These are phyloP conservation scores for Fusarium coffeatum DNA, from an alignment of 2,329 filamentous ascomycete species.

Conservation along the genomic window DNA sequence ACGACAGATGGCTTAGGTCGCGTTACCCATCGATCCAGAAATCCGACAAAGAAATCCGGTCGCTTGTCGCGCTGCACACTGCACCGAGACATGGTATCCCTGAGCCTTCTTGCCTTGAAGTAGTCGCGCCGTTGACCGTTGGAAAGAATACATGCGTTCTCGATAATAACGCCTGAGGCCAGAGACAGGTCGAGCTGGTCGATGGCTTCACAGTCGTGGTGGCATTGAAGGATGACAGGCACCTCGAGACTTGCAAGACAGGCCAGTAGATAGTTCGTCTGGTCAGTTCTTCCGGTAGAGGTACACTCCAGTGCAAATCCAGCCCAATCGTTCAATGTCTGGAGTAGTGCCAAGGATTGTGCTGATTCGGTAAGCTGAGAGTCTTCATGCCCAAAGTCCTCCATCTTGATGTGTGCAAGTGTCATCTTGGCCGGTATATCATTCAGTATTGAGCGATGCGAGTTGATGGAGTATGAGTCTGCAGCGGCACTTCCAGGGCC, in stretches of 20 bases:
- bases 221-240: slow-evolving; percentile 25
- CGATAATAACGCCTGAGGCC: slow-evolving; percentile 26
- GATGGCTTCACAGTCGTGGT: slow-evolving; percentile 30
- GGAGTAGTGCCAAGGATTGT: background rate
- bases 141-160: slow-evolving; percentile 35
- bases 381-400: background rate
- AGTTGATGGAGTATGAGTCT: background rate
- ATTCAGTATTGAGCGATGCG: background rate
- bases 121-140: slow-evolving; percentile 33
- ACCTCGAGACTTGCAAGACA: slow-evolving; percentile 2
- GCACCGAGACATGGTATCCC: slow-evolving; percentile 27
- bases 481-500: background rate
- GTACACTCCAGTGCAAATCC: slow-evolving; percentile 2
- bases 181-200: slow-evolving; percentile 21
- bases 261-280: slow-evolving; percentile 16
- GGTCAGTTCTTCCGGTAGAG: background rate
- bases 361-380: background rate
- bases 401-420: background rate
- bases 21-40: slow-evolving; percentile 27
- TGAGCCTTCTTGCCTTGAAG: slow-evolving; percentile 23
- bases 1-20: slow-evolving; percentile 24
- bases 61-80: slow-evolving; percentile 26
- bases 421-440: background rate
- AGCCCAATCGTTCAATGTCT: background rate
- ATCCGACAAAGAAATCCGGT: slow-evolving; percentile 33